Evolutionary conservation across 2,329 filamentous ascomycete genomes (phyloP), one percentile per base, ranked within the genome.

Genomic region (Cercospora sp.): DNA sequence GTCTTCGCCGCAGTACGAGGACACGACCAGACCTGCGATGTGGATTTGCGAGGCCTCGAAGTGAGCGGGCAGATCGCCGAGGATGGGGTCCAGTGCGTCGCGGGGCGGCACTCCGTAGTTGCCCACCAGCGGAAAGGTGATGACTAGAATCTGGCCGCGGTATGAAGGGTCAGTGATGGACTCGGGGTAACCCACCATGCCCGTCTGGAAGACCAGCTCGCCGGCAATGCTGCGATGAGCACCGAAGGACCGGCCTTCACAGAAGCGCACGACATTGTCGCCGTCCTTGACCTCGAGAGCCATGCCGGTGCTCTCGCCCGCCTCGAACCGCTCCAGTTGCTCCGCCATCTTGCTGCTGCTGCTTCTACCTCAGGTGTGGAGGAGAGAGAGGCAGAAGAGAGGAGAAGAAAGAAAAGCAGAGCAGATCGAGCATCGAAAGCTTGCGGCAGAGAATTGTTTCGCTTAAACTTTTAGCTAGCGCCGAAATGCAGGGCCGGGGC

Each of bases 171-270:
- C 92, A 69, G 92, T 94, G 75, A 95, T 86, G 59, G 91, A 96
- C 85, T 99, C 95, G 51, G 95, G 94, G 80, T 99, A 99, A 78
- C 95, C 95, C 75, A 98, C 95, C 94, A 98, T 97, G 82, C 95
- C 95, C 67, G 95, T 99, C 87, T 98, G 94, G 85, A 99, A 99
- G 82, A 99, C 95, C 80, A 99, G 86, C 86, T 99, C 95, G 80
- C 95, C 95, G 73, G 94, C 91, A 77, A 96, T 89, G 84, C 92
- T 97, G 87, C 94, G 97, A 78, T 92, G 87, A 72, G 94, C 94
- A 82, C 95, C 95, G 80, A 99, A 99, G 87, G 93, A 97, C 85
- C 92, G 93, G 75, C 95, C 95, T 80, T 96, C 92, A 85, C 93
- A 97, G 78, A 93, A 76, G 67, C 78, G 78, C 64, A 79, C 71